Evolutionary conservation across 352 stramenopile species (phyloP).

Genomic region (Globisporangium abappressorium): DNA sequence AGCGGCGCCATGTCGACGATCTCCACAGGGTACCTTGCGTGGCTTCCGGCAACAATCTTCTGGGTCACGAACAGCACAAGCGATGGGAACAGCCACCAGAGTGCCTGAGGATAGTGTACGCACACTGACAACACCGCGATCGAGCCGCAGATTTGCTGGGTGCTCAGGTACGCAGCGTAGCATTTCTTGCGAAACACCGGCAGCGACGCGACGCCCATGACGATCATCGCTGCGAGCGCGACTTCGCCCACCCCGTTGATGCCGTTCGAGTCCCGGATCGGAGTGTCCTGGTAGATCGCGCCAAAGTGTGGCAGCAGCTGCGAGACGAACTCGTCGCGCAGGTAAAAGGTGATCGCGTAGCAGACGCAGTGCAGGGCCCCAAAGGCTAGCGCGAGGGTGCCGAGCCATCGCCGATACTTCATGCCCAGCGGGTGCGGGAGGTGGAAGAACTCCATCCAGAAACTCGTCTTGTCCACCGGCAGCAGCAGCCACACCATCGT

Average conservation of each 20-base stretch:
- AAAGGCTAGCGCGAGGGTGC: conserved; percentile 10
- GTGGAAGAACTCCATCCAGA: conserved; percentile 29
- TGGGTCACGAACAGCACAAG: conserved; percentile 25
- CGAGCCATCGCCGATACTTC: conserved; percentile 33
- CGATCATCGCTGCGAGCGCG: conserved; percentile 23
- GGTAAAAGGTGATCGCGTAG: conserved; percentile 21
- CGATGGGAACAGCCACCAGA: conserved; percentile 30
- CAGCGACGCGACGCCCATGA: conserved; percentile 22
- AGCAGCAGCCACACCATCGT: conserved; percentile 25
- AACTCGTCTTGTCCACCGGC: conserved; percentile 14
- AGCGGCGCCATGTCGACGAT: conserved; percentile 31
- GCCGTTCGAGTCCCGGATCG: conserved; percentile 15
- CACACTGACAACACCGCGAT: conserved; percentile 20
- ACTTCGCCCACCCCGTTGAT: conserved; percentile 25
- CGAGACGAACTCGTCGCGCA: conserved; percentile 13
- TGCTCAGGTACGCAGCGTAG: conserved; percentile 24
- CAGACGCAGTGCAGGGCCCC: conserved; percentile 23
- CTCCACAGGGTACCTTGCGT: conserved; percentile 23
- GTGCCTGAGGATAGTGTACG: conserved; percentile 22
- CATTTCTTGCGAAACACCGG: conserved; percentile 14
- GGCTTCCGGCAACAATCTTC: conserved; percentile 11
- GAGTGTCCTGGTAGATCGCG: conserved; percentile 18
- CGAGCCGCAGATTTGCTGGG: conserved; percentile 5
- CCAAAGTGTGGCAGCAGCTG: conserved; percentile 27
- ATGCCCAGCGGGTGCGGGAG: conserved; percentile 13